Percentiles rank a stretch among this genome's conserved stretches.
phyloP scores from a whole-genome alignment of 2,329 filamentous ascomycete species.

The Diaporthe ampelina region DNA sequence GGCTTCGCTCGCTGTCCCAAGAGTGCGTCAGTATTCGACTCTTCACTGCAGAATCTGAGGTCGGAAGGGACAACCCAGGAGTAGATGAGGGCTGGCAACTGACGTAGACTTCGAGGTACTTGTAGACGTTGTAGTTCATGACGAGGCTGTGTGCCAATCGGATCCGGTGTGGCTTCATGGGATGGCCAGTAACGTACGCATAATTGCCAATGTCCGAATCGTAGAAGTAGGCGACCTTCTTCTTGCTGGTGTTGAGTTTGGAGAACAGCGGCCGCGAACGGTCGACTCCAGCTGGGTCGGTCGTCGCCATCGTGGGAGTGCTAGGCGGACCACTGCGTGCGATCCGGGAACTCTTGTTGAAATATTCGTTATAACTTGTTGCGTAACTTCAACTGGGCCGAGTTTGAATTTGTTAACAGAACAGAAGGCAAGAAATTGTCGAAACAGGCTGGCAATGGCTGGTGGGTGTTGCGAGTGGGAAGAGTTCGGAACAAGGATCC shows the following conservation, averaged over 20 bases:
- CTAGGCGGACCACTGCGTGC: neutral
- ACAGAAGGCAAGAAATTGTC: neutral
- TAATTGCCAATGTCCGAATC: conserved; percentile 99
- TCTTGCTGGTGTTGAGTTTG: conserved; percentile 63
- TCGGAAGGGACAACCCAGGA: conserved; percentile 59
- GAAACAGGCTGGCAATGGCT: neutral
- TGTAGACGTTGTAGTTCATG: conserved; percentile 95
- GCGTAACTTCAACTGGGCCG: neutral
- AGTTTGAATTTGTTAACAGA: neutral
- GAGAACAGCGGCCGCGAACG: conserved; percentile 63
- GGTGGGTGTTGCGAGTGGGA: neutral
- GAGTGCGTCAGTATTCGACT: neutral
- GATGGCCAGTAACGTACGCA: conserved; percentile 95
- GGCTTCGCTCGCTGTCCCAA: conserved; percentile 80
- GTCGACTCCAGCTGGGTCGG: conserved; percentile 53
- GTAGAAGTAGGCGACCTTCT: conserved; percentile 98
- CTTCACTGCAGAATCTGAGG: conserved; percentile 47
- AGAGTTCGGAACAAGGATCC: neutral
- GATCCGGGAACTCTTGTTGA: conserved; percentile 2
- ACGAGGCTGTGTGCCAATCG: conserved; percentile 95
- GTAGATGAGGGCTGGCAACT: conserved; percentile 58
- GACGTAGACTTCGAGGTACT: conserved; percentile 96
- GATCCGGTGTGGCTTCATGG: conserved; percentile 98
- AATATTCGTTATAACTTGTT: neutral
- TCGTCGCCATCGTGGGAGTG: conserved; percentile 45